Percentiles rank a stretch among this genome's conserved stretches.
Evolutionary conservation across 192 early-diverging fungal species (phyloP).

Genomic region (Rhizoclosmatium globosum): DNA sequence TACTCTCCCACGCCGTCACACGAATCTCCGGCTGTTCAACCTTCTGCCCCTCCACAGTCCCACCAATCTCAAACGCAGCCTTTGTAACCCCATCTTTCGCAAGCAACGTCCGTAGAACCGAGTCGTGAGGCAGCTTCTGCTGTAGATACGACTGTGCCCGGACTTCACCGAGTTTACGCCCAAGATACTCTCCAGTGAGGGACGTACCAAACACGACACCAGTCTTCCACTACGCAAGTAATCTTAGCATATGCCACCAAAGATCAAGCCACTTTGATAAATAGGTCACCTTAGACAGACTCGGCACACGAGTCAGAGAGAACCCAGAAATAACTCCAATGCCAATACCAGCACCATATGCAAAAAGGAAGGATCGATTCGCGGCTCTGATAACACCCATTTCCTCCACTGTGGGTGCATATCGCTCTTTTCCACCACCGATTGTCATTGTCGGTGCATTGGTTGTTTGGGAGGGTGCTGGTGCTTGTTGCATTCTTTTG

Average conservation of each 20-base stretch:
- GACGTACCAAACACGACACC: background rate
- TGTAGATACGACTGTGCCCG: conserved; percentile 4
- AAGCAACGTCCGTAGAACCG: conserved; percentile 1
- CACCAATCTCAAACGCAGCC: conserved; percentile 10
- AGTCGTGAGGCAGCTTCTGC: background rate
- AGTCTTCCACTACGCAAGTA: background rate
- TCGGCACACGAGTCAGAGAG: background rate
- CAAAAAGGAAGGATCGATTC: conserved; percentile 16
- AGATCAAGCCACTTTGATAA: no score
- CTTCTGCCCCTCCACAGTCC: background rate
- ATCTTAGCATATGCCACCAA: no score
- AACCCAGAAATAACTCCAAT: conserved; percentile 13
- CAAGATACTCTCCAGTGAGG: conserved; percentile 8
- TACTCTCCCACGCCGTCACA: background rate
- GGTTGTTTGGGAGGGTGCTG: no score
- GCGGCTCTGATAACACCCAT: conserved; percentile 4
- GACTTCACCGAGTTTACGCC: conserved; percentile 28
- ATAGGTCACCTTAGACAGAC: no score
- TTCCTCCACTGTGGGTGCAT: conserved; percentile 20
- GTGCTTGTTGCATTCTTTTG: no score
- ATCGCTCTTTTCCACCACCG: conserved; percentile 22
- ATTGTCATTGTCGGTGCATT: no score
- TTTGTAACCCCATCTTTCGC: background rate
- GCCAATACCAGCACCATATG: conserved; percentile 10
- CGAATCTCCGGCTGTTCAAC: background rate